phyloP scores from a whole-genome alignment of 805 yeast genomes.

The Saccharomycopsis sp. region DNA sequence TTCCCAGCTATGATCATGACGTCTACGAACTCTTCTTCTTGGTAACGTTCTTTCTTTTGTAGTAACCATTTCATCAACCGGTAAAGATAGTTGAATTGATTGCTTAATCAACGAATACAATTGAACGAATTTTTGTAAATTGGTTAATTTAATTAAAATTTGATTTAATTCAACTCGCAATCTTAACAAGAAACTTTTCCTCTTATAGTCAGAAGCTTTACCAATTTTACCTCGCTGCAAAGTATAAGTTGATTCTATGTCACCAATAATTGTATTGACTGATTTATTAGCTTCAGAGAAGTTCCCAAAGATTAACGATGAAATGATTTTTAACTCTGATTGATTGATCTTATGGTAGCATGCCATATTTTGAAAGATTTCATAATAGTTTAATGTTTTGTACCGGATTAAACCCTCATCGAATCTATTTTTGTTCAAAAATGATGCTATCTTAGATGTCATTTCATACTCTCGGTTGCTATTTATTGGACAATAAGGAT shows the following conservation, averaged over 20 bases:
- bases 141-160: slow-evolving; percentile 56
- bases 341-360: neutral
- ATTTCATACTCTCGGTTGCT: too few relatives aligned
- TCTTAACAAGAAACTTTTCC: slow-evolving; percentile 60
- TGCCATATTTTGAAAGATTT: slow-evolving; percentile 2
- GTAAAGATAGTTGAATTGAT: slow-evolving; percentile 3
- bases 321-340: neutral
- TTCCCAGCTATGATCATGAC: neutral
- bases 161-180: slow-evolving; percentile 81
- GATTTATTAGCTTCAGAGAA: neutral
- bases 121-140: slow-evolving; percentile 58
- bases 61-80: slow-evolving; percentile 8
- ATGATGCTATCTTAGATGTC: neutral
- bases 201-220: slow-evolving; percentile 75
- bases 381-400: neutral
- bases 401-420: neutral
- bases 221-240: slow-evolving; percentile 83
- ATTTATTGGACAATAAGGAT: too few relatives aligned
- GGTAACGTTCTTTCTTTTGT: slow-evolving; percentile 6
- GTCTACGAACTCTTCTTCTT: slow-evolving; percentile 1
- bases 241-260: slow-evolving; percentile 45
- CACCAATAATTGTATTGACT: neutral
- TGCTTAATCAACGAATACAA: slow-evolving; percentile 40
- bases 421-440: neutral
- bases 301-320: neutral